Evolutionary conservation across 495 filamentous ascomycete genomes (phyloP), one percentile per base, ranked within the genome.

Genomic region (Parathielavia appendiculata): DNA sequence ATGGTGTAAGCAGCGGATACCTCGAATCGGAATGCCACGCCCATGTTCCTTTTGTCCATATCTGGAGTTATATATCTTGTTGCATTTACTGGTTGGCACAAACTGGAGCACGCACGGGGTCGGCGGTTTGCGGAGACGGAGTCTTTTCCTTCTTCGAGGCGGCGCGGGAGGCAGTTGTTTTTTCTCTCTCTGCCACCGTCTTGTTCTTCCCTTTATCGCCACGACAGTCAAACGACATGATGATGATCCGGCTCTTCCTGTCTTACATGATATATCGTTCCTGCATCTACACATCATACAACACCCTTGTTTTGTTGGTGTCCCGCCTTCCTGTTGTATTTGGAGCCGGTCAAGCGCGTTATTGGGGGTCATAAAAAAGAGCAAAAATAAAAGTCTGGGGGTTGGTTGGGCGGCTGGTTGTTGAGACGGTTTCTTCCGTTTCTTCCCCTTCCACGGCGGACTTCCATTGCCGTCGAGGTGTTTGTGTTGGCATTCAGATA

Each of bases 181-280:
- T 22, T 55, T 55, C 22, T 47, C 30, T 35, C 23, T 53, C 34
- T 17, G 8, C 16, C 9, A 11, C 43, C 7, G 47, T 48, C 54
- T 23, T 47, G 54, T 50, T 36, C 36, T 19, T 41, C 40, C 43
- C 23, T 20, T 35, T 52, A 34, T 54, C 49, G 57, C 41, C 55
- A 44, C 23, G 45, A 51, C 19, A 44, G 55, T 58, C 47, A 43
- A 58, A 63, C 61, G 63, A 64, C 58, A 48, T 58, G 61, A 63
- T 58, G 61, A 63, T 63, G 46, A 36, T 59, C 35, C 19, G 1
- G 19, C 23, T 51, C 54, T 35, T 58, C 51, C 51, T 62, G 58
- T 38, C 55, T 58, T 56, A 30, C 34, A 56, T 63, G 47, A 36
- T 45, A n/a, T 19, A 54, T 51, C 22, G 23, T 34, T 32, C 41